These are phyloP conservation scores for Plasmodium gallinaceum DNA, from an alignment of 169 alveolate genomes.

Conservation along the genomic window DNA sequence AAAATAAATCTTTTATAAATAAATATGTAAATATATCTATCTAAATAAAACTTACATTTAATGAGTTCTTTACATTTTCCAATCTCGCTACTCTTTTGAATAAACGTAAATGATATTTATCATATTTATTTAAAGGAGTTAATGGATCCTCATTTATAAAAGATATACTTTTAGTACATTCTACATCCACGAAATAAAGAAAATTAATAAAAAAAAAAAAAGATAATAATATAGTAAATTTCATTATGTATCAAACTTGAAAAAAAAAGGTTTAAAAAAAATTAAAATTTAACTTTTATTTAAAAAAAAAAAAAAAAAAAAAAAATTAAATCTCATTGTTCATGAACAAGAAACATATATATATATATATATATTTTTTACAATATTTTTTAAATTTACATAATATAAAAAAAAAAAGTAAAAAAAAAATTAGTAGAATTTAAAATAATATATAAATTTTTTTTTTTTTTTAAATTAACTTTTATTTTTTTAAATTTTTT, in stretches of 20 bases:
- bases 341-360: not conserved
- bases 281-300: not conserved
- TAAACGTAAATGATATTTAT: slow-evolving; percentile 53
- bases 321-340: not conserved
- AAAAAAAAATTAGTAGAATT: no score
- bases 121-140: slow-evolving; percentile 56
- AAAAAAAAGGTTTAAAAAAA: not conserved
- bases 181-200: slow-evolving; percentile 17
- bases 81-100: slow-evolving; percentile 30
- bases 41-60: slow-evolving; percentile 43
- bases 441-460: not conserved
- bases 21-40: not conserved
- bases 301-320: not conserved
- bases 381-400: not conserved
- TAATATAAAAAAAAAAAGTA: no score
- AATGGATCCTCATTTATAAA: slow-evolving; percentile 14
- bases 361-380: not conserved
- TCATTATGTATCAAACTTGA: not conserved
- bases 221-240: slow-evolving; percentile 4
- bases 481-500: no score
- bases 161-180: slow-evolving; percentile 13
- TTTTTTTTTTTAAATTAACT: not conserved
- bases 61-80: slow-evolving; percentile 11
- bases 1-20: not conserved
- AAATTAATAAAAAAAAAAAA: slow-evolving; percentile 11